A percentile compares a stretch with the other conserved stretches of the same genome.
These are phyloP conservation scores for Phytophthora litchii DNA, from an alignment of 352 stramenopile genomes.

Conservation along the genomic window DNA sequence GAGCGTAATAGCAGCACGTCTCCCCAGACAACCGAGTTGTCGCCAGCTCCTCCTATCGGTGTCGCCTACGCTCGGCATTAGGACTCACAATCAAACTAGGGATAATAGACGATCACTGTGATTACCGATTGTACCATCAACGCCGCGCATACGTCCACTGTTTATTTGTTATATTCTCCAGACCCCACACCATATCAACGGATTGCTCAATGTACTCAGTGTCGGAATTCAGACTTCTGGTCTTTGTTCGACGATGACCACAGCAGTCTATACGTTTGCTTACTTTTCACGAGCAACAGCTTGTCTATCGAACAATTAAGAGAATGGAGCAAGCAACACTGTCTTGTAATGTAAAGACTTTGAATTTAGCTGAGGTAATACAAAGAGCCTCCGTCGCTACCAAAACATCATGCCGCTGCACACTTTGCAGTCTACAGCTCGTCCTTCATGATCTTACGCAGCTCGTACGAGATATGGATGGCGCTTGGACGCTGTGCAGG, in stretches of 20 bases:
- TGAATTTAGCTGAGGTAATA: constrained; percentile 32
- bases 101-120: constrained; percentile 3
- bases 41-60: constrained; percentile 12
- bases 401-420: constrained; percentile 22
- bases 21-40: constrained; percentile 13
- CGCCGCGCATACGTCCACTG: too few relatives aligned
- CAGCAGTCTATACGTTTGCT: background rate
- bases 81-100: background rate
- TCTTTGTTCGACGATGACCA: background rate
- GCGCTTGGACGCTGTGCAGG: constrained; percentile 66
- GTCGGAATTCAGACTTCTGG: background rate
- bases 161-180: too few relatives aligned
- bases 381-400: constrained; percentile 31
- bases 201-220: background rate
- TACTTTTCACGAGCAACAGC: background rate
- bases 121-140: constrained; percentile 12
- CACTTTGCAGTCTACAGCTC: constrained; percentile 44
- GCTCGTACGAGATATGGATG: constrained; percentile 80
- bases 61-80: constrained; percentile 31
- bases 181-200: background rate
- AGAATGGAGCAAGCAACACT: background rate
- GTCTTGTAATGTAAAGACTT: constrained; percentile 26
- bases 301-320: background rate
- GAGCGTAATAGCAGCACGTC: constrained; percentile 25
- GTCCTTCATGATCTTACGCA: constrained; percentile 81